Evolutionary conservation across 352 stramenopile species (phyloP), one percentile per base, ranked within the genome.

Genomic region (Phytophthora macrochlamydospora): DNA sequence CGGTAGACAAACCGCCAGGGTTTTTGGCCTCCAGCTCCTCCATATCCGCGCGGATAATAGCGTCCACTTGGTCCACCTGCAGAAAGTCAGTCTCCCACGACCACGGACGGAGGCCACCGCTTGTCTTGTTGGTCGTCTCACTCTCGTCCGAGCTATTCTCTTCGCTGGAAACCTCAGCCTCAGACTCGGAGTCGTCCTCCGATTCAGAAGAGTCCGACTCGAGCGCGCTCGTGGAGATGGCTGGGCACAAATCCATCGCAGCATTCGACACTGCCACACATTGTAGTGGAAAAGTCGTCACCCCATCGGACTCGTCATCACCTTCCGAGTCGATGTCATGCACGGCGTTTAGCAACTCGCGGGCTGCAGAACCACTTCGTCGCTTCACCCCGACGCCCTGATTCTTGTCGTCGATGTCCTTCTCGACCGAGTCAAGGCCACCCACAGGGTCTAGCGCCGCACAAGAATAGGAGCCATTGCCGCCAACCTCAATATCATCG

Each of bases 1-100:
- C 78, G 78, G 31, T 75, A 87, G 42, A 79, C 69, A 29, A 78
- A 83, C 2, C 57, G 52, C 78, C 78, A 87, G 0, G 75, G 78
- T 54, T 74, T 37, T 75, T 65, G 18, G 37, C 56, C 30, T 79
- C 74, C 40, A 71, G 32, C 30, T 67, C 58, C 14, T 58, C 46
- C 49, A 84, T 54, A 14, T 75, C 58, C 7, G 43, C 46, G 48
- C 64, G 63, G 52, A 79, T 71, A 28, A 68, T 52, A 13, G 13
- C 38, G 31, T 76, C 56, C 13, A 76, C 49, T 30, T 71, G 46
- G n/a, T 64, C 59, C 28, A 59, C 43, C 37, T 50, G 24, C 1
- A 74, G 14, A 38, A 53, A 40, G 48, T 65, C 57, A 33, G 24
- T 45, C 7, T 46, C 61, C 53, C 52, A 70, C 13, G 44, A 57